Percentiles rank a stretch among this genome's conserved stretches.
These are phyloP conservation scores for Globisporangium spinosum DNA, from an alignment of 352 stramenopile species.

Conservation along the genomic window DNA sequence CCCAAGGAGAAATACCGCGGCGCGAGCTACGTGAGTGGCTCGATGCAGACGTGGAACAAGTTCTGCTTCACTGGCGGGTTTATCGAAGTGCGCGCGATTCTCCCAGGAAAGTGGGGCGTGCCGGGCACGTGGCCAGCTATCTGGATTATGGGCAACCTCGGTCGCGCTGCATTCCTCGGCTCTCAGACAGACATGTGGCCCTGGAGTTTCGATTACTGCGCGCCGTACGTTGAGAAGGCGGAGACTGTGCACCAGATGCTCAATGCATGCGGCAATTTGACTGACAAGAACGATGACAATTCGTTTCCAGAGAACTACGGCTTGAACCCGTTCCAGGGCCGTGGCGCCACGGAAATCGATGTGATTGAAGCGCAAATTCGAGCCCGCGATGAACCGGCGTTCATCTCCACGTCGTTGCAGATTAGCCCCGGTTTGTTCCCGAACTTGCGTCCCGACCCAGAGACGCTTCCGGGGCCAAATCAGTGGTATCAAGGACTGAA, in stretches of 20 bases:
- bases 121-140: constrained; percentile 96
- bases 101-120: constrained; percentile 93
- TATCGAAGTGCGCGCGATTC: constrained; percentile 91
- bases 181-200: constrained; percentile 95
- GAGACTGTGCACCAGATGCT: constrained; percentile 93
- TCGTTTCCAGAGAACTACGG: constrained; percentile 89
- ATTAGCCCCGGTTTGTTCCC: constrained; percentile 75
- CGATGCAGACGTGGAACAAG: constrained; percentile 98
- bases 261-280: constrained; percentile 92
- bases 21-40: constrained; percentile 87
- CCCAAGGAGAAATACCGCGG: constrained; percentile 73
- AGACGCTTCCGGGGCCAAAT: constrained; percentile 48
- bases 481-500: constrained; percentile 91
- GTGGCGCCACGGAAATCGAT: constrained; percentile 96
- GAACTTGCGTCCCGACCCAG: constrained; percentile 57
- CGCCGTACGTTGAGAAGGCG: constrained; percentile 75
- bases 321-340: constrained; percentile 87
- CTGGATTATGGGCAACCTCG: constrained; percentile 98
- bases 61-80: constrained; percentile 98
- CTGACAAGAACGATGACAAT: constrained; percentile 88
- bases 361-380: constrained; percentile 90
- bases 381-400: constrained; percentile 82
- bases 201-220: constrained; percentile 94
- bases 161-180: constrained; percentile 90
- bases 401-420: constrained; percentile 93